Evolutionary conservation across 2,329 filamentous ascomycete genomes (phyloP).

Genomic region (Conoideocrella luteorostrata): DNA sequence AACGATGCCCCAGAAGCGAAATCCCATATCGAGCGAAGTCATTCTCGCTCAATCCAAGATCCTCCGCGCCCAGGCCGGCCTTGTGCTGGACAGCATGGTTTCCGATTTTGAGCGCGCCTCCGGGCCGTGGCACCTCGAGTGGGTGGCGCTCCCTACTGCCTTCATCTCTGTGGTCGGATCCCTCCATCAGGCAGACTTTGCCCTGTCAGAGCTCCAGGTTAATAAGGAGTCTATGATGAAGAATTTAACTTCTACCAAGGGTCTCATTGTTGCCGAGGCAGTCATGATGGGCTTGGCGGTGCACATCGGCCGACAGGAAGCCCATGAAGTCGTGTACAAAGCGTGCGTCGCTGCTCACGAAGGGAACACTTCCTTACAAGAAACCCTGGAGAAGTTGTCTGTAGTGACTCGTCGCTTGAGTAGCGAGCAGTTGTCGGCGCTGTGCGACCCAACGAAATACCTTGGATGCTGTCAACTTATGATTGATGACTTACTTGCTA

Average conservation of each 20-base stretch:
- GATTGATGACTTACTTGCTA: background rate
- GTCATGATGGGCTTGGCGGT: conserved; percentile 56
- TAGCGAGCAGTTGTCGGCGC: background rate
- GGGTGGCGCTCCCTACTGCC: conserved; percentile 47
- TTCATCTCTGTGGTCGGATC: conserved; percentile 48
- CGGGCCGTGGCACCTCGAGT: conserved; percentile 54
- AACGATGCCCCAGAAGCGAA: conserved; percentile 54
- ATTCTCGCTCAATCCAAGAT: conserved; percentile 49
- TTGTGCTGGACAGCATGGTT: conserved; percentile 51
- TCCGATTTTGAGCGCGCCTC: conserved; percentile 51
- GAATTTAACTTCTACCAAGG: conserved; percentile 44
- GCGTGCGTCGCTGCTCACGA: conserved; percentile 31
- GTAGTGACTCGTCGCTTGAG: background rate
- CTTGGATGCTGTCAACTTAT: background rate
- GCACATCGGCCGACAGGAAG: conserved; percentile 43
- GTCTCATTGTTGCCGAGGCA: conserved; percentile 50
- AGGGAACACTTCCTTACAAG: conserved; percentile 1
- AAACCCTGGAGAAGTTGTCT: background rate
- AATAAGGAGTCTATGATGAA: conserved; percentile 40
- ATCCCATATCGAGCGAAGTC: conserved; percentile 51
- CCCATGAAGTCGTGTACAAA: conserved; percentile 50
- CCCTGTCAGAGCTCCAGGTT: conserved; percentile 43
- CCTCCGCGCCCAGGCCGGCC: conserved; percentile 42
- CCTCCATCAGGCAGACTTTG: conserved; percentile 47
- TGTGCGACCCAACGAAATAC: background rate